phyloP scores from a whole-genome alignment of 2,329 filamentous ascomycete species.

The Cladosporium sp. region DNA sequence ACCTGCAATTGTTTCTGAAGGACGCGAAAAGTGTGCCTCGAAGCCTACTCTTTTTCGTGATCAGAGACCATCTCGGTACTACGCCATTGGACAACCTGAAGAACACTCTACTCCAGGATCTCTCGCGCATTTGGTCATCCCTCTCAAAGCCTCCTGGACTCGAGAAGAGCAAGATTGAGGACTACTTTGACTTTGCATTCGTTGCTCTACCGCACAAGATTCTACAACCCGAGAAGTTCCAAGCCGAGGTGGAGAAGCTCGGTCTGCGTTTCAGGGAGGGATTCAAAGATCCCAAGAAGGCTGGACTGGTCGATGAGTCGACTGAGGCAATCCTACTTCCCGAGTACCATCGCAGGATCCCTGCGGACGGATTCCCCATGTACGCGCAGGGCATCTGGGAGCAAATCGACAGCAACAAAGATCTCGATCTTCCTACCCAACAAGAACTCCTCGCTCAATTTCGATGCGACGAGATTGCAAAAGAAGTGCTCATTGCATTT shows the following conservation, averaged over 20 bases:
- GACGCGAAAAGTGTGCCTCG: conserved; percentile 86
- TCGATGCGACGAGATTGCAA: conserved; percentile 91
- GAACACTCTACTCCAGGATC: conserved; percentile 82
- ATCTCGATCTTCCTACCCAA: conserved; percentile 91
- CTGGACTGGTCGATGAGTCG: conserved; percentile 62
- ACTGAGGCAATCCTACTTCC: conserved; percentile 79
- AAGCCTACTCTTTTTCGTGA: conserved; percentile 96
- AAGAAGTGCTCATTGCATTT: conserved; percentile 80
- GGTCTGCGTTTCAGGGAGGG: conserved; percentile 78
- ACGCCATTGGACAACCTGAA: conserved; percentile 88
- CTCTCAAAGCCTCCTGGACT: conserved; percentile 87
- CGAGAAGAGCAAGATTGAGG: conserved; percentile 83
- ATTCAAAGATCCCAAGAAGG: conserved; percentile 62
- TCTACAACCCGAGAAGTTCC: conserved; percentile 86
- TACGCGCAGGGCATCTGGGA: conserved; percentile 97
- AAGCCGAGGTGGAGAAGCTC: conserved; percentile 71
- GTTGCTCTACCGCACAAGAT: conserved; percentile 95
- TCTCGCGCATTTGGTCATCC: conserved; percentile 86
- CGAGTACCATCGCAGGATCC: conserved; percentile 92
- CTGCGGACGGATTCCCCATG: conserved; percentile 90
- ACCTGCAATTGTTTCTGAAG: conserved; percentile 93
- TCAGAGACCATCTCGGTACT: conserved; percentile 89
- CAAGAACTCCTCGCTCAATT: conserved; percentile 96
- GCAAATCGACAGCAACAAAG: conserved; percentile 98
- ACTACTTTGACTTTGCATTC: conserved; percentile 99